Base-by-base conservation (phyloP, 768 basidiomycete species). In the Hericium erinaceus region DNA sequence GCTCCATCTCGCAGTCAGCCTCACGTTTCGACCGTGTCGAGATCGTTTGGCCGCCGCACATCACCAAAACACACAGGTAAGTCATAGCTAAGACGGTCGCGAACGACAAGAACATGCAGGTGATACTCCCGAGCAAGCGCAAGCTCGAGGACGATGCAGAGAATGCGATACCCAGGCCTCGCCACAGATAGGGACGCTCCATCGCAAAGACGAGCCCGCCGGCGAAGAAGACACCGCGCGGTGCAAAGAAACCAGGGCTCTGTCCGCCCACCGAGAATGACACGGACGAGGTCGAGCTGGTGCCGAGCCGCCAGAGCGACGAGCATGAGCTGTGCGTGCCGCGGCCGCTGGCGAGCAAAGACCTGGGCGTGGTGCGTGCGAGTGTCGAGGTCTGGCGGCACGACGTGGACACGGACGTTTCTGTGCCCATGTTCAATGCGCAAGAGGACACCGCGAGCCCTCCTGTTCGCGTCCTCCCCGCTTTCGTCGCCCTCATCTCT, bases 281-380 rank as follows among this genome's bases (percentile, higher is more conserved):
- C 22, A 62, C 61, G 13, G 49, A 56, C 13, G 66, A 64, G 57
- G 66, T 68, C 46, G 65, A 66, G 24, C 64, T 80, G n/a, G 73
- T 86, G 8, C 82, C 80, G 20, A 85, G 82, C 50, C 86, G 85
- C 61, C 81, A 85, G 66, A 84, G 83, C 51, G 82, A 85, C 60
- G 86, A 86, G 65, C 71, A 76, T 48, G 84, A 87, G 61, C 70
- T 85, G 51, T 67, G 66, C 48, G 55, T 73, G 9, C 72, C 72
- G 39, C 38, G 37, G n/a, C 63, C 61, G 44, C 39, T 66, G 26
- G 55, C 58, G 2, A 48, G 65, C 38, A 66, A 65, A 26, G 66
- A 74, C 59, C 60, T 64, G 1, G 55, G 57, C 12, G 64, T 65
- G 1, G 66, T 66, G 48, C 71, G 70, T 56, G 69, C 74, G 39